These are phyloP conservation scores for Suhomyces sp. DNA, from an alignment of 805 yeast species.

Conservation along the genomic window DNA sequence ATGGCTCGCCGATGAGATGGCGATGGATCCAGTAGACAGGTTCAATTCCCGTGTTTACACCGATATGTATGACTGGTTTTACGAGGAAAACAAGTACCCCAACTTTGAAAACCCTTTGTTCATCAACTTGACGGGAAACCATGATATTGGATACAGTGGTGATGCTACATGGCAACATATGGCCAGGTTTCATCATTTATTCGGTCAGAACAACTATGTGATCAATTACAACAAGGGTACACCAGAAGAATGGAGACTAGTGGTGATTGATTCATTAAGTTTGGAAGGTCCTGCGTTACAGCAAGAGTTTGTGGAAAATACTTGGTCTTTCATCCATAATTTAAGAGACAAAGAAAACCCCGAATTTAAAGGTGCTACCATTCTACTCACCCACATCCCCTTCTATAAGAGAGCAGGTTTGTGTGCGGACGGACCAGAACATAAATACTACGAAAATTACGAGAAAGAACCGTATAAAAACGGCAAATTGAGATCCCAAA, in stretches of 20 bases:
- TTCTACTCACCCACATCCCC: constrained; percentile 87
- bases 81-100: constrained; percentile 26
- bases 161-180: constrained; percentile 92
- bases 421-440: constrained; percentile 83
- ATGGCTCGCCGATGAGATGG: constrained; percentile 43
- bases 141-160: constrained; percentile 93
- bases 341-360: constrained; percentile 48
- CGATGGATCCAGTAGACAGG: constrained; percentile 34
- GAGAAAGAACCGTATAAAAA: constrained; percentile 65
- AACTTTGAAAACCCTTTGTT: constrained; percentile 60
- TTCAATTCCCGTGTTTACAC: constrained; percentile 42
- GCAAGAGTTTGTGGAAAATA: constrained; percentile 61
- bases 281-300: constrained; percentile 90
- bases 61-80: constrained; percentile 69
- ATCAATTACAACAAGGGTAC: constrained; percentile 64
- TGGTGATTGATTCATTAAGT: constrained; percentile 80
- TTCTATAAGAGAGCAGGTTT: constrained; percentile 78
- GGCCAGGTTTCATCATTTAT: constrained; percentile 69
- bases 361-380: constrained; percentile 70
- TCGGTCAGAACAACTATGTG: constrained; percentile 85
- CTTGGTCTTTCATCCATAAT: constrained; percentile 71
- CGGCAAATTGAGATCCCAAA: constrained; percentile 77
- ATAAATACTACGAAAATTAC: constrained; percentile 46
- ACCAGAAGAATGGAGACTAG: constrained; percentile 78
- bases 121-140: constrained; percentile 89